Evolutionary conservation across 192 early-diverging fungal genomes (phyloP).

Genomic region (Linnemannia exigua): DNA sequence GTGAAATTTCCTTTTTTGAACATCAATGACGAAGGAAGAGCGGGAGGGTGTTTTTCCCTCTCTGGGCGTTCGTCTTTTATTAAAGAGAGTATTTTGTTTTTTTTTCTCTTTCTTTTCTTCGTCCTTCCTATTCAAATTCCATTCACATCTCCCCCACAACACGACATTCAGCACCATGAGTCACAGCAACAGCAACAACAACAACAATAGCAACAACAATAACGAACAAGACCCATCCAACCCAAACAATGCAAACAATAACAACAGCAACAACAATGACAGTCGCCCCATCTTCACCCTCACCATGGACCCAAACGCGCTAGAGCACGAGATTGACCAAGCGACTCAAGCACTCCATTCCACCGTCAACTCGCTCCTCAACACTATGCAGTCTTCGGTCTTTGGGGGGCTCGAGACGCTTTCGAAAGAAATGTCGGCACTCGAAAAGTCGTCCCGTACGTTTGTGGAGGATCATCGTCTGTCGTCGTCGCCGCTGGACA

Average conservation of each 20-base stretch:
- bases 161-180: background rate
- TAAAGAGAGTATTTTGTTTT: background rate
- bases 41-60: background rate
- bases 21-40: background rate
- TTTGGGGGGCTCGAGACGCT: constrained; percentile 51
- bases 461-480: constrained; percentile 31
- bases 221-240: background rate
- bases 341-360: constrained; percentile 45
- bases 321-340: constrained; percentile 46
- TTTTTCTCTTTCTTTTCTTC: background rate
- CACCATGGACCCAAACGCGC: constrained; percentile 44
- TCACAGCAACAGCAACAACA: constrained; percentile 2
- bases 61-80: background rate
- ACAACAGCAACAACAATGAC: constrained; percentile 1
- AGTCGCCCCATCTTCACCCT: constrained; percentile 34
- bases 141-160: constrained; percentile 10
- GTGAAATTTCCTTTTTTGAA: constrained; percentile 30
- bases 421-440: constrained; percentile 33
- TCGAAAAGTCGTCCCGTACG: constrained; percentile 28
- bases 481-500: background rate
- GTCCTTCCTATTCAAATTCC: background rate
- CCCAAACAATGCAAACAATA: background rate
- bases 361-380: constrained; percentile 39
- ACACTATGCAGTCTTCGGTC: constrained; percentile 49
- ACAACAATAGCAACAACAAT: background rate